Evolutionary conservation across 2,329 filamentous ascomycete genomes (phyloP), one percentile per base, ranked within the genome.

Genomic region (Emericellopsis atlantica): DNA sequence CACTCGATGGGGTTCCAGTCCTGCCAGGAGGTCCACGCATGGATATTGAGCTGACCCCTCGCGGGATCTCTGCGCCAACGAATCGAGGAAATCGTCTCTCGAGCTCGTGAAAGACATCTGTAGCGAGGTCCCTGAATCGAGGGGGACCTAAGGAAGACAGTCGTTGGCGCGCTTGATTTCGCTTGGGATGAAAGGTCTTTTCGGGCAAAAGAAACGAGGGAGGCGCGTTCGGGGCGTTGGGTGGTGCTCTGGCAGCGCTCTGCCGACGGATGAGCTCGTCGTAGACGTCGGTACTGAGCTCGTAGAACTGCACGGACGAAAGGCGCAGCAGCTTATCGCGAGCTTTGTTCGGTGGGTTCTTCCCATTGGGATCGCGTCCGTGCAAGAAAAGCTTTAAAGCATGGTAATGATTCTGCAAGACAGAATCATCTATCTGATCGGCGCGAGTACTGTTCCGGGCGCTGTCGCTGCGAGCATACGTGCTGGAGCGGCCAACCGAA

Each of bases 151-250:
- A 74, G 0, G 89, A 94, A 0, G 88, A 90, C 16, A 98, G 75
- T 59, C 94, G 93, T 61, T 95, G 88, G 33, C 92, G 78, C n/a
- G 92, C 92, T 59, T 96, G 89, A 57, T 98, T 98, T 47, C 92
- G 82, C 64, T 96, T 98, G 3, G 89, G 88, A 60, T 98, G 92
- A 62, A 96, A 96, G 47, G 79, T 82, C 48, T 81, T 74, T 58
- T 90, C 87, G n/a, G 92, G 86, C 21, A 85, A 66, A 6, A 98
- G 74, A 55, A 79, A 93, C 11, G 76, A 66, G 2, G 87, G 85
- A n/a, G 74, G 71, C 4, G 63, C 59, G 46, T 65, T 69, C 37
- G 69, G 67, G 21, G 68, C 67, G 49, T 70, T 73, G 18, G 72
- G 66, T 14, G 70, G 66, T 41, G 66, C 65, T 45, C 76, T 65